Evolutionary conservation across 352 stramenopile genomes (phyloP).

Genomic region (Blastocystis hominis): DNA sequence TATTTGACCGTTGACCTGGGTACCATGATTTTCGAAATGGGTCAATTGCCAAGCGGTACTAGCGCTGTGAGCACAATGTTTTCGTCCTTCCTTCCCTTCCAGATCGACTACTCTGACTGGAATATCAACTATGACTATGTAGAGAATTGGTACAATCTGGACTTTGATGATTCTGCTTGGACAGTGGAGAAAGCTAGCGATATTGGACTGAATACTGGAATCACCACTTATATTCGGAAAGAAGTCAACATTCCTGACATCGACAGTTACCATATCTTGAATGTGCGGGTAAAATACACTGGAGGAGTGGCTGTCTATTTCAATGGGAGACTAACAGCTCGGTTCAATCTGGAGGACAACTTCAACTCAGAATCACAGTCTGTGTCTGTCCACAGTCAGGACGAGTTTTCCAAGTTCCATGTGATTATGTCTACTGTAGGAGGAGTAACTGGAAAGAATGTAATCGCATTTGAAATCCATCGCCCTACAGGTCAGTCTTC

Average conservation of each 20-base stretch:
- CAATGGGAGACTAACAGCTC: not conserved
- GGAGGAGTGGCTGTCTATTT: slow-evolving; percentile 25
- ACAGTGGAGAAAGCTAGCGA: not conserved
- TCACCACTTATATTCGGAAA: not conserved
- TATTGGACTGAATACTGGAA: not conserved
- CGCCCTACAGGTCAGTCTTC: not conserved
- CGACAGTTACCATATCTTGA: not conserved
- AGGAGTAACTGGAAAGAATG: not conserved
- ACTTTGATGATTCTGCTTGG: slow-evolving; percentile 1
- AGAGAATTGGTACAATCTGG: not conserved
- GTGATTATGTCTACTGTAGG: not conserved
- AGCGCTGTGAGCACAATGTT: not conserved
- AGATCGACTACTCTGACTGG: slow-evolving; percentile 12
- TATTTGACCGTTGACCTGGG: slow-evolving; percentile 9
- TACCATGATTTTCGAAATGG: not conserved
- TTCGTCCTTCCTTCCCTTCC: not conserved
- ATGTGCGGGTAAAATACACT: slow-evolving; percentile 1
- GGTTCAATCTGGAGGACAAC: not conserved
- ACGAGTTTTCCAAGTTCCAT: slow-evolving; percentile 5
- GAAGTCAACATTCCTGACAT: not conserved
- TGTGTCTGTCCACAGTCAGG: not conserved
- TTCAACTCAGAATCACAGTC: not conserved
- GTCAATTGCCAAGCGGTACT: not conserved
- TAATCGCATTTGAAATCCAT: slow-evolving; percentile 1
- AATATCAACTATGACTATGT: not conserved